Evolutionary conservation across 2,329 filamentous ascomycete species (phyloP).

Genomic region (Diaporthe vexans): DNA sequence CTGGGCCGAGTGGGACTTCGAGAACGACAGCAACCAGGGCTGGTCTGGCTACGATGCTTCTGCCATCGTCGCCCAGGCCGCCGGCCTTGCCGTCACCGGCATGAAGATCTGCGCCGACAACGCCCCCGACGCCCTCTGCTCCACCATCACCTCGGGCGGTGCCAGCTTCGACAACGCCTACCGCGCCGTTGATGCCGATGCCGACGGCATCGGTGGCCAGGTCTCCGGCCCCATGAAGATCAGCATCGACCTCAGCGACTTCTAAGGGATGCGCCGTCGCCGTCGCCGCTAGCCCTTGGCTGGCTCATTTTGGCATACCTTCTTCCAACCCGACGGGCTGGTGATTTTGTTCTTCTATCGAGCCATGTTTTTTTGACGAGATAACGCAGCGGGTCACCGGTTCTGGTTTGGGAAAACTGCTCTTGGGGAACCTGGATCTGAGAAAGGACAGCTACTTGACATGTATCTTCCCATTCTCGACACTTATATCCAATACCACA

Average conservation of each 20-base stretch:
- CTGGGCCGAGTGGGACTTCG: slow-evolving; percentile 67
- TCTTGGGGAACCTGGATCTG: slow-evolving; percentile 24
- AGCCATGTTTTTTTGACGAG: slow-evolving; percentile 31
- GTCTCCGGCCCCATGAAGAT: slow-evolving; percentile 38
- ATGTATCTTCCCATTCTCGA: neutral
- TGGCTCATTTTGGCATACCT: slow-evolving; percentile 12
- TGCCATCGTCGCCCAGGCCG: slow-evolving; percentile 58
- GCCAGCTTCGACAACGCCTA: slow-evolving; percentile 51
- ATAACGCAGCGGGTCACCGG: slow-evolving; percentile 25
- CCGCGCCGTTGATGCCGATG: slow-evolving; percentile 50
- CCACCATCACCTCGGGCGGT: slow-evolving; percentile 50
- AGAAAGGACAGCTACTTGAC: slow-evolving; percentile 5
- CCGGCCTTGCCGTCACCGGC: slow-evolving; percentile 53
- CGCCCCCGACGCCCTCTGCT: slow-evolving; percentile 47
- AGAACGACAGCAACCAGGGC: slow-evolving; percentile 58
- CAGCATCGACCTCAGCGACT: slow-evolving; percentile 38
- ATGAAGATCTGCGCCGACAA: slow-evolving; percentile 56
- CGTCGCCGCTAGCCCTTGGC: neutral
- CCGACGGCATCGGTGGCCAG: slow-evolving; percentile 50
- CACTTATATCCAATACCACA: slow-evolving; percentile 15
- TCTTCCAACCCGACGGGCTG: slow-evolving; percentile 26
- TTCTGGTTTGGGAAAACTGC: slow-evolving; percentile 23
- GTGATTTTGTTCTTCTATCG: slow-evolving; percentile 1
- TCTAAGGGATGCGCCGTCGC: neutral
- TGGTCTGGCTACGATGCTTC: slow-evolving; percentile 68